Evolutionary conservation across 768 basidiomycete genomes (phyloP).

Genomic region (Dictyophora rubrovolvata): DNA sequence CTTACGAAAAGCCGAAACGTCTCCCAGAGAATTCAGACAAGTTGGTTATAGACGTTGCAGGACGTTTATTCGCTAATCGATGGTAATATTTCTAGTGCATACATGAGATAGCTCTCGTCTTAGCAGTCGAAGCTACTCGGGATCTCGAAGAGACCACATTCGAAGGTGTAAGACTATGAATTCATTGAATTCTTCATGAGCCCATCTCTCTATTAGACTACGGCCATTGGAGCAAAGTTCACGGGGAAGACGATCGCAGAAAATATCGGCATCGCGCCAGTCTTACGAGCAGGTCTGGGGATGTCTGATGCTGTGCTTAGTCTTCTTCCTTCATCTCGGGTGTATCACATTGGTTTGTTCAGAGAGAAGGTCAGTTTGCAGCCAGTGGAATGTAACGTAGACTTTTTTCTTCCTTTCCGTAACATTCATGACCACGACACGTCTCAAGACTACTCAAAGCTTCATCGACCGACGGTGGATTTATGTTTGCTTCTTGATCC

Average conservation of each 20-base stretch:
- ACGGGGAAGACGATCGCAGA: conserved; percentile 67
- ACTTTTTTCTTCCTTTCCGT: not conserved
- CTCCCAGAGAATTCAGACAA: conserved; percentile 71
- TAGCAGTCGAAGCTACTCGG: conserved; percentile 78
- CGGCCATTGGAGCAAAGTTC: conserved; percentile 65
- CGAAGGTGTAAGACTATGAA: conserved; percentile 43
- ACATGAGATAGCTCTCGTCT: conserved; percentile 59
- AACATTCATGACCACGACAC: not conserved
- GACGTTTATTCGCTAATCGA: not conserved
- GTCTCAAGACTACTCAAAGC: conserved; percentile 77
- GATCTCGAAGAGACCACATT: conserved; percentile 54
- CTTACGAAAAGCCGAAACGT: conserved; percentile 50
- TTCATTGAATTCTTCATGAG: not conserved
- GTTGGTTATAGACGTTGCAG: conserved; percentile 23
- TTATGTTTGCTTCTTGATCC: conserved; percentile 85
- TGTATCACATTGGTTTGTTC: conserved; percentile 86
- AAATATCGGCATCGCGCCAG: conserved; percentile 78
- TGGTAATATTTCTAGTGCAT: conserved; percentile 40
- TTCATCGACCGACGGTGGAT: conserved; percentile 73
- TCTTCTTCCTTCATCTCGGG: conserved; percentile 80
- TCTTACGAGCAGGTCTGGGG: conserved; percentile 85
- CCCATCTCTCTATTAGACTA: conserved; percentile 36
- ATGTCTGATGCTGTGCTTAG: conserved; percentile 84
- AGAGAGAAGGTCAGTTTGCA: conserved; percentile 80
- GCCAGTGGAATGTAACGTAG: conserved; percentile 75